Base-by-base conservation (phyloP, 805 yeast genomes). In the Blastobotrys chiropterorum region DNA sequence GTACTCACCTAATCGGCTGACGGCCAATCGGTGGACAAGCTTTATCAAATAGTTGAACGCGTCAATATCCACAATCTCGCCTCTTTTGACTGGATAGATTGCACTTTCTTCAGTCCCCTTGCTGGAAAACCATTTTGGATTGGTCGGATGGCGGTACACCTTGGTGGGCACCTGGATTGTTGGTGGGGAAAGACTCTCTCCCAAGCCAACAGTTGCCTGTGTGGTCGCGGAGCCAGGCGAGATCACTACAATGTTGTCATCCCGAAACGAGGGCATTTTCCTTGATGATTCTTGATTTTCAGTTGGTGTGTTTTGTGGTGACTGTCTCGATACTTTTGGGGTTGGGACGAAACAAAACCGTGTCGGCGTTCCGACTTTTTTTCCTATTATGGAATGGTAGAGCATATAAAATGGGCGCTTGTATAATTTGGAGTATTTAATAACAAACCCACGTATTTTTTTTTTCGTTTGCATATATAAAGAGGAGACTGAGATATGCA, bases 201-300 rank as follows among this genome's bases (percentile, higher is more conserved):
- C 73, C 22, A 90, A 72, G 1, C 97, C 97, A 64, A 86, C 82
- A 58, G 85, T 86, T 26, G 87, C 86, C 50, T 84, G 71, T 0
- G 97, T 88, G 50, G 77, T 71, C 49, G 71, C 73, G 1, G 95
- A 85, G 26, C 97, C 96, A 0, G 95, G 87, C 51, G 88, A 83
- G 26, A 90, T 78, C 26, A 90, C 74, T 55, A 70, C 60, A 45
- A 71, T 60, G 55, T 68, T 67, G 51, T 66, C 70, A 63, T 71
- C 74, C 46, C 71, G 62, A 59, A 70, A 71, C 21, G 58, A 56
- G 15, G 66, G 67, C 69, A 65, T 65, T 38, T 46, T n/a, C 21
- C n/a, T 11, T 46, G 8, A 15, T 31, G 38, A 11, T 14, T 31
- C 19, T 14, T 21, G 44, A 14, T 14, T 17, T 4, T 14, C 14